Conservation (phyloP, 1,284 basidiomycete genomes). For the Moesziomyces sp. region DNA sequence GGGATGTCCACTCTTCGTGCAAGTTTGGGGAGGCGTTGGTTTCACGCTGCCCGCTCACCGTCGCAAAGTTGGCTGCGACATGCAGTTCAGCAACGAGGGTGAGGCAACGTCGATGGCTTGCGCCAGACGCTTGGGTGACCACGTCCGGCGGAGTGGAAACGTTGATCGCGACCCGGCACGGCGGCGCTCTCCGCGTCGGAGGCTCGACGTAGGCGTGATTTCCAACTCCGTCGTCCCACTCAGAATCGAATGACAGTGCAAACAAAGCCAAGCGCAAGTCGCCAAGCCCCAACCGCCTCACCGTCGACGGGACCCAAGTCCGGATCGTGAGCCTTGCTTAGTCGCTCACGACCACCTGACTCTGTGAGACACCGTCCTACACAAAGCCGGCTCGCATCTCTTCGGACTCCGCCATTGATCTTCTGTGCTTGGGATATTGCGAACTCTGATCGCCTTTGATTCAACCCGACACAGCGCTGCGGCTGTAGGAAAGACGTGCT, state of each 20-base stretch:
- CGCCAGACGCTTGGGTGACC: background rate
- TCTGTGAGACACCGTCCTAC: too few species aligned
- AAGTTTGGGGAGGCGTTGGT: background rate
- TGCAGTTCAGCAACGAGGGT: background rate
- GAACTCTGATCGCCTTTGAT: too few species aligned
- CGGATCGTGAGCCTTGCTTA: too few species aligned
- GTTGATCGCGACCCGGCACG: background rate
- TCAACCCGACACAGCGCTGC: too few species aligned
- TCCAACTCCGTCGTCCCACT: background rate
- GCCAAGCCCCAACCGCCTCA: background rate
- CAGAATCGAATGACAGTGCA: constrained; percentile 3
- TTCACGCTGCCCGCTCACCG: background rate
- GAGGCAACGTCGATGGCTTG: background rate
- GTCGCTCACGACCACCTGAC: too few species aligned
- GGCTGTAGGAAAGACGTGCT: too few species aligned
- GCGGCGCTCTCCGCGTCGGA: background rate
- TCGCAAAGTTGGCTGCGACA: background rate
- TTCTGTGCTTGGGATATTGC: too few species aligned
- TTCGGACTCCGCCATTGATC: background rate
- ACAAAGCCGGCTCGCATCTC: too few species aligned
- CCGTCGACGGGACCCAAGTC: background rate
- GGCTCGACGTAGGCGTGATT: background rate
- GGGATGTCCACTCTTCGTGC: too few species aligned
- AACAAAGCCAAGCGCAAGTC: background rate
- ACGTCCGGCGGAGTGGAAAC: background rate